Percentiles rank a stretch among this genome's conserved stretches.
Evolutionary conservation across 805 yeast species (phyloP).

Genomic region (Kluyveromyces aestuarii): DNA sequence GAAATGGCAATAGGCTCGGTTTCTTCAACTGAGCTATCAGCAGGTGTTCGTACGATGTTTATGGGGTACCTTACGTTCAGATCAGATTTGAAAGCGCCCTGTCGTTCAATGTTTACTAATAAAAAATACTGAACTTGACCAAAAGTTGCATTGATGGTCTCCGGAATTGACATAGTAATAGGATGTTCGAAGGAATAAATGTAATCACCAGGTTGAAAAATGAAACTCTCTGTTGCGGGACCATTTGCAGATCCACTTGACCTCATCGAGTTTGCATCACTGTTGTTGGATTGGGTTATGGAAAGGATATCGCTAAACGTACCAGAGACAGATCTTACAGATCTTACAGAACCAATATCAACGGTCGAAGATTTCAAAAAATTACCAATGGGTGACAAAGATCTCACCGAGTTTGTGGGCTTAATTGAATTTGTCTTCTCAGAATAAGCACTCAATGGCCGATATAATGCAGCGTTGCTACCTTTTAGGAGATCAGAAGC

Average conservation of each 20-base stretch:
- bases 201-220: slow-evolving; percentile 82
- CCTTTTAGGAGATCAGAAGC: slow-evolving; percentile 11
- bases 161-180: slow-evolving; percentile 75
- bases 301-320: slow-evolving; percentile 21
- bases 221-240: slow-evolving; percentile 26
- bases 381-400: slow-evolving; percentile 22
- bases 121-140: slow-evolving; percentile 69
- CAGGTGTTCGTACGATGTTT: slow-evolving; percentile 62
- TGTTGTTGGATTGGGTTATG: slow-evolving; percentile 11
- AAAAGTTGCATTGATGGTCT: slow-evolving; percentile 65
- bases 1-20: slow-evolving; percentile 88
- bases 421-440: slow-evolving; percentile 15
- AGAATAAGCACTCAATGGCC: slow-evolving; percentile 5
- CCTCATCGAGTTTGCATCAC: slow-evolving; percentile 8
- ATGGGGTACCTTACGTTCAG: slow-evolving; percentile 56
- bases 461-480: slow-evolving; percentile 23
- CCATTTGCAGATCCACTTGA: slow-evolving; percentile 6
- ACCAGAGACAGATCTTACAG: slow-evolving; percentile 13
- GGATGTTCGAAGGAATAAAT: slow-evolving; percentile 88
- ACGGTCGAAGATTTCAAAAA: slow-evolving; percentile 21
- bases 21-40: slow-evolving; percentile 73
- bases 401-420: slow-evolving; percentile 8
- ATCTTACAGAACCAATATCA: slow-evolving; percentile 7
- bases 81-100: slow-evolving; percentile 80
- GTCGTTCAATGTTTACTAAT: slow-evolving; percentile 61